Evolutionary conservation across 805 yeast genomes (phyloP).

Genomic region (Kuraishia piskuri): DNA sequence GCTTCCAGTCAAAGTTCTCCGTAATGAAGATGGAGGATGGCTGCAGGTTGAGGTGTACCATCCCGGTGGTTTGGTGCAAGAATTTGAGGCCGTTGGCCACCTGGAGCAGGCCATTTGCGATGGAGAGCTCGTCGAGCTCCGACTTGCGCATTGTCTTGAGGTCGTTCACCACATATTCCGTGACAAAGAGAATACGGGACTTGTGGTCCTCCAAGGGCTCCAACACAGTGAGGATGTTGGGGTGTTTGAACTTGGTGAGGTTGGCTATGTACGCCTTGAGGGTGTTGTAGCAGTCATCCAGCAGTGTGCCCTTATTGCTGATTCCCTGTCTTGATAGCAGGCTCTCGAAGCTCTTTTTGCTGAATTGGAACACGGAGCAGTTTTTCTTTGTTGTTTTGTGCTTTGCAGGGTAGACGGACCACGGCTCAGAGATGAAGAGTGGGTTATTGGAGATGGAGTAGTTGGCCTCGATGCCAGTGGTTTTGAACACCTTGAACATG

Average conservation of each 20-base stretch:
- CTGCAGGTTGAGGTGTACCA: conserved; percentile 68
- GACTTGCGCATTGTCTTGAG: conserved; percentile 23
- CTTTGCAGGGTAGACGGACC: conserved; percentile 84
- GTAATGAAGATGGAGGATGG: conserved; percentile 75
- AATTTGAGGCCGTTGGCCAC: conserved; percentile 72
- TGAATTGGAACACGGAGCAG: conserved; percentile 83
- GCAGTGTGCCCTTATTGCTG: conserved; percentile 34
- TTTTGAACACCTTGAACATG: conserved; percentile 47
- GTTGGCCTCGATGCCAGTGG: conserved; percentile 53
- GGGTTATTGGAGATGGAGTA: conserved; percentile 68
- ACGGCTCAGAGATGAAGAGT: conserved; percentile 63
- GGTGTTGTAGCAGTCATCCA: conserved; percentile 58
- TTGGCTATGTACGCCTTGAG: conserved; percentile 62
- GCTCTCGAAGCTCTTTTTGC: conserved; percentile 65
- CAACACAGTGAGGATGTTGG: conserved; percentile 70
- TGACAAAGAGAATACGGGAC: conserved; percentile 68
- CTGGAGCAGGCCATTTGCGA: conserved; percentile 74
- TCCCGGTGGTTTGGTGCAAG: conserved; percentile 66
- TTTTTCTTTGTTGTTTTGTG: conserved; percentile 48
- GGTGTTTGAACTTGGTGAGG: conserved; percentile 80
- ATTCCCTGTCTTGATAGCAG: conserved; percentile 42
- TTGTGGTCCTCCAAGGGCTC: conserved; percentile 90
- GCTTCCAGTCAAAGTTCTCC: conserved; percentile 88
- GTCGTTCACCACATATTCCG: conserved; percentile 57
- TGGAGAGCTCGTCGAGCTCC: conserved; percentile 61